Conservation (phyloP, 345 rosid species). For the Geranium rotundifolium region DNA sequence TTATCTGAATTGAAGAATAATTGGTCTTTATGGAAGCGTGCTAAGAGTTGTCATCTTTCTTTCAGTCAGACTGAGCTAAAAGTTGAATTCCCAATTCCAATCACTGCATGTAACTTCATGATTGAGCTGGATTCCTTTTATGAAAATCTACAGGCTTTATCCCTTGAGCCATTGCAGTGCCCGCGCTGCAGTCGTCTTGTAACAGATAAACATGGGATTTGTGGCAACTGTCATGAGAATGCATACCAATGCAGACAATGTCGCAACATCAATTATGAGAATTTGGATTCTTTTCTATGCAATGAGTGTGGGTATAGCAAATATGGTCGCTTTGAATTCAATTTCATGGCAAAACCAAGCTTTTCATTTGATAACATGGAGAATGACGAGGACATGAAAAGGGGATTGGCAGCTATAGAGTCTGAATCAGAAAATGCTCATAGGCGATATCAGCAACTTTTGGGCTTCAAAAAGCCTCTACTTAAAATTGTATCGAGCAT, state of each 20-base stretch:
- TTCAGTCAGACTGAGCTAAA: constrained; percentile 95
- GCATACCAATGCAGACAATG: constrained; percentile 99
- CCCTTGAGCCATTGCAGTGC: constrained; percentile 95
- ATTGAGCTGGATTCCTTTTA: constrained; percentile 98
- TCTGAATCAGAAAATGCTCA: constrained; percentile 99
- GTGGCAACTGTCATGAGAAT: constrained; percentile 96
- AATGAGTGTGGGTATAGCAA: constrained; percentile 98
- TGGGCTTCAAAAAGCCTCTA: constrained; percentile 98
- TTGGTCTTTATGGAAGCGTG: constrained; percentile 97
- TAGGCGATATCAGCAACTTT: constrained; percentile 95
- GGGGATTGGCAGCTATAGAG: constrained; percentile 94
- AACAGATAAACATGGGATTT: constrained; percentile 93
- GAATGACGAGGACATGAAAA: constrained; percentile 98
- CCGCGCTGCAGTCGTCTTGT: constrained; percentile 98
- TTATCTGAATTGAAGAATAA: constrained; percentile 93
- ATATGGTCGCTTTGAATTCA: constrained; percentile 96
- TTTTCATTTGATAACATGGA: constrained; percentile 95
- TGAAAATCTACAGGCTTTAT: constrained; percentile 97
- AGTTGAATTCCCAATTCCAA: constrained; percentile 96
- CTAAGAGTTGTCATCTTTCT: constrained; percentile 93
- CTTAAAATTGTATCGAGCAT: constrained; percentile 95
- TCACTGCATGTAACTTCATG: constrained; percentile 98
- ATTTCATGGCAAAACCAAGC: constrained; percentile 98
- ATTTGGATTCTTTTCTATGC: constrained; percentile 93
- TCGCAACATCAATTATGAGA: constrained; percentile 95